Conservation (phyloP, 106 monocot genomes). For the Iris macrosiphon region DNA sequence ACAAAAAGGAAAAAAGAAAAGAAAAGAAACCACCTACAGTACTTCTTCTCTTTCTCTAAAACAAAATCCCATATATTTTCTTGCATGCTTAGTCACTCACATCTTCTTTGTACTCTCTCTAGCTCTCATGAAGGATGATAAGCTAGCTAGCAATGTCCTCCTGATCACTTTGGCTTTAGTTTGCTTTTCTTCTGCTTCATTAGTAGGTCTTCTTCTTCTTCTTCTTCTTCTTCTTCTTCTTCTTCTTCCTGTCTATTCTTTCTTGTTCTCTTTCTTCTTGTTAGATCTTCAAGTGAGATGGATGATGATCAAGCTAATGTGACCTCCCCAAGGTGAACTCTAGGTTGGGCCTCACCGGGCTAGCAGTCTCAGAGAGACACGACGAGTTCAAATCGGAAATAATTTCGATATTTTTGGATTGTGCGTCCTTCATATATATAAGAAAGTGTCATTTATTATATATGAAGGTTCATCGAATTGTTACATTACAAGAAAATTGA, state of each 20-base stretch:
- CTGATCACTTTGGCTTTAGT: neutral
- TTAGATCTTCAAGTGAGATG: conserved; percentile 4
- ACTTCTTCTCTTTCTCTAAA: neutral
- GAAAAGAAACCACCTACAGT: too few species aligned
- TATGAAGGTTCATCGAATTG: too few species aligned
- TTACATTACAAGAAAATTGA: too few species aligned
- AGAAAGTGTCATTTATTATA: too few species aligned
- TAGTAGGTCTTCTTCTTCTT: conserved; percentile 1
- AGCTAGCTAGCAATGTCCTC: neutral
- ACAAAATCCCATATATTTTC: too few species aligned
- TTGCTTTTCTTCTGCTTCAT: neutral
- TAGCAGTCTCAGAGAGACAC: conserved; percentile 26
- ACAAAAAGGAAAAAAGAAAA: too few species aligned
- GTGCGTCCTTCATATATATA: conserved; percentile 17
- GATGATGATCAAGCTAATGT: conserved; percentile 14
- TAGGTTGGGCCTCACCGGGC: conserved; percentile 41
- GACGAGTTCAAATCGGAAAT: conserved; percentile 39
- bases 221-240: conserved; percentile 1
- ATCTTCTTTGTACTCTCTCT: too few species aligned
- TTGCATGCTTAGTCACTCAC: too few species aligned
- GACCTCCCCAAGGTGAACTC: conserved; percentile 58
- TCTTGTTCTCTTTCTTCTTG: neutral
- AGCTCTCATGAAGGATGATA: conserved; percentile 4
- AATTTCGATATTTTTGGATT: conserved; percentile 17
- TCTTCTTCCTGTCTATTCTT: conserved; percentile 12